Percentiles rank a stretch among this genome's conserved stretches.
These are phyloP conservation scores for Pseudocercospora ulei DNA, from an alignment of 2,329 filamentous ascomycete genomes.

Conservation along the genomic window DNA sequence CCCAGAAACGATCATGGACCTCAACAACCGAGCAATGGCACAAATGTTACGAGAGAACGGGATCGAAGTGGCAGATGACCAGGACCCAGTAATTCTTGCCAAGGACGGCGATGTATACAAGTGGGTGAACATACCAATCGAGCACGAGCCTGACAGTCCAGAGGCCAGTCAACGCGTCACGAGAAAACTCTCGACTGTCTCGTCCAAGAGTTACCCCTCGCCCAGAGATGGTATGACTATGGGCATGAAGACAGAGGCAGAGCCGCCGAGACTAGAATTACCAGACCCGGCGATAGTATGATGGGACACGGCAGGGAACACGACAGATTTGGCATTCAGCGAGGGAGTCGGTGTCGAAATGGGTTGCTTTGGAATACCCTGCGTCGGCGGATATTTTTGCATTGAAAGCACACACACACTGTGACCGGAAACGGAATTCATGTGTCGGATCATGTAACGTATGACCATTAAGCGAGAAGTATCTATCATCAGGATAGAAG, in stretches of 20 bases:
- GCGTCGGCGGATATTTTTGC: conserved; percentile 4
- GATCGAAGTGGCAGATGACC: conserved; percentile 36
- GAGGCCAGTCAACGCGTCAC: conserved; percentile 19
- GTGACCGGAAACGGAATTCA: neutral
- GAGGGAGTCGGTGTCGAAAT: neutral
- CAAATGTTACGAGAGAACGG: conserved; percentile 50
- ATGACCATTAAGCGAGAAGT: too few relatives aligned
- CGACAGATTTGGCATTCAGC: conserved; percentile 1
- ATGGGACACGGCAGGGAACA: neutral
- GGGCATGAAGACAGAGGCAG: conserved; percentile 24
- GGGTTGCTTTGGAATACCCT: conserved; percentile 4
- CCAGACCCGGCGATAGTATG: conserved; percentile 14
- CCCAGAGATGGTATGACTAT: conserved; percentile 27
- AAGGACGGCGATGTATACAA: conserved; percentile 21
- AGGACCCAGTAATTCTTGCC: conserved; percentile 36
- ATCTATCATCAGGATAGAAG: too few relatives aligned
- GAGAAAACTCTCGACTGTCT: conserved; percentile 23
- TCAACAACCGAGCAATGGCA: conserved; percentile 76
- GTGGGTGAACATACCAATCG: conserved; percentile 27
- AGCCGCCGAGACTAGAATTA: conserved; percentile 14
- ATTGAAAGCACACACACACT: conserved; percentile 3
- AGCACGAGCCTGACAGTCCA: conserved; percentile 20
- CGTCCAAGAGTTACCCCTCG: conserved; percentile 19
- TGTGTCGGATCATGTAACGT: neutral
- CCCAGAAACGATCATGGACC: conserved; percentile 66